phyloP scores from a whole-genome alignment of 495 filamentous ascomycete species.

The Daldinia grandis region DNA sequence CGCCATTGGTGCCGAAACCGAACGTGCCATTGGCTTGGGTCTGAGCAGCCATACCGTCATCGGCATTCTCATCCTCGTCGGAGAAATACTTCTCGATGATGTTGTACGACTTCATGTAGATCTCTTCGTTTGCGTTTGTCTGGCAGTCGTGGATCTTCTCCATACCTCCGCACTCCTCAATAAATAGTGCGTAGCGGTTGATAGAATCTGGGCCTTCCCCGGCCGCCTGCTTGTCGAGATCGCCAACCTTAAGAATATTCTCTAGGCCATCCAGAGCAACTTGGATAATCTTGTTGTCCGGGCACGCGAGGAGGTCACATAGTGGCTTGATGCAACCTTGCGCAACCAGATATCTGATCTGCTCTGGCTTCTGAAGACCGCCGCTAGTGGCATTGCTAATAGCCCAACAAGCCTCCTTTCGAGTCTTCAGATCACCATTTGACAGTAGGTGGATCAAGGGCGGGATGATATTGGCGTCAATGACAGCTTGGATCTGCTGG shows the following conservation, averaged over 20 bases:
- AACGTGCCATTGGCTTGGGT: slow-evolving; percentile 76
- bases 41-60: slow-evolving; percentile 64
- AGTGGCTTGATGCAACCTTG: slow-evolving; percentile 97
- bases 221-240: slow-evolving; percentile 93
- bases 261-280: slow-evolving; percentile 97
- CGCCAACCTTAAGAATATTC: slow-evolving; percentile 99
- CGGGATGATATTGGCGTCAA: slow-evolving; percentile 96
- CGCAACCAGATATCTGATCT: slow-evolving; percentile 92
- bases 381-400: slow-evolving; percentile 99
- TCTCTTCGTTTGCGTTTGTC: slow-evolving; percentile 99
- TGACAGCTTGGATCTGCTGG: slow-evolving; percentile 94
- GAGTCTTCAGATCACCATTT: slow-evolving; percentile 98
- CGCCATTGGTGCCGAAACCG: slow-evolving; percentile 77
- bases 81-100: slow-evolving; percentile 99
- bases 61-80: slow-evolving; percentile 90
- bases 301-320: slow-evolving; percentile 94
- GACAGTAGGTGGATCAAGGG: slow-evolving; percentile 94
- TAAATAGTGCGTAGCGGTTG: slow-evolving; percentile 97
- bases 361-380: slow-evolving; percentile 97
- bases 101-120: slow-evolving; percentile 99
- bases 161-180: slow-evolving; percentile 99
- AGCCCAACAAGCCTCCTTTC: slow-evolving; percentile 99
- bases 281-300: slow-evolving; percentile 99
- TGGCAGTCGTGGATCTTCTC: slow-evolving; percentile 99
- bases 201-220: slow-evolving; percentile 77